phyloP scores from a whole-genome alignment of 2,329 filamentous ascomycete species.

The Ceratocystis variospora region DNA sequence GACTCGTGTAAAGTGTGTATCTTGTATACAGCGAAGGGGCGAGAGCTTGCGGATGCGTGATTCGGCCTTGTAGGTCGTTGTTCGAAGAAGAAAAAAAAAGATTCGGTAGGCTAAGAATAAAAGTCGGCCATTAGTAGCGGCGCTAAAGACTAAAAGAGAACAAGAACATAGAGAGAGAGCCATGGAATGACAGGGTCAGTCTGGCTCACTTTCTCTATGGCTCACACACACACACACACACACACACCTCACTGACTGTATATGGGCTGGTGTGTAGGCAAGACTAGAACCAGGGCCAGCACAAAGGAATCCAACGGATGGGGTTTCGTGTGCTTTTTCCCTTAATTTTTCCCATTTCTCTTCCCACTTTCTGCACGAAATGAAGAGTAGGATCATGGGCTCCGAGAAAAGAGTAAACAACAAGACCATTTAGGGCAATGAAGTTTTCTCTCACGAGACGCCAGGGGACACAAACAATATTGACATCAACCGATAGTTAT shows the following conservation, averaged over 20 bases:
- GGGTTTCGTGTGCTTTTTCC: not conserved
- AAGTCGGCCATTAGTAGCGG: not conserved
- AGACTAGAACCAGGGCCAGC: not conserved
- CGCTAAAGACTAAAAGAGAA: constrained; percentile 5
- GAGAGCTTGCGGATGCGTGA: not conserved
- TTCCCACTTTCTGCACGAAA: not conserved
- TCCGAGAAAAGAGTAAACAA: constrained; percentile 4
- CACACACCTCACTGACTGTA: constrained; percentile 1
- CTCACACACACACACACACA: not conserved
- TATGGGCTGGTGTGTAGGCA: constrained; percentile 4
- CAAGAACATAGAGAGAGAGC: not conserved
- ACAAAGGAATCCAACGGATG: not conserved
- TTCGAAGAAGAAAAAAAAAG: not conserved
- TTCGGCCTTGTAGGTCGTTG: not conserved
- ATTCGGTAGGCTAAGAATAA: constrained; percentile 4
- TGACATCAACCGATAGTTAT: not conserved
- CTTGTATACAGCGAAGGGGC: not conserved
- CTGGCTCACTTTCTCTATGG: too few species aligned
- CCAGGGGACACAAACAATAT: not conserved
- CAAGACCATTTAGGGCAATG: not conserved
- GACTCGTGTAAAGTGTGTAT: not conserved
- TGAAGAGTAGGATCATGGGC: not conserved
- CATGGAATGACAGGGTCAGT: not conserved
- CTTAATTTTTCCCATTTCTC: not conserved
- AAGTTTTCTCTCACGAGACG: not conserved